Conservation (phyloP, 2,329 filamentous ascomycete genomes). For the Stagonosporopsis tanaceti region DNA sequence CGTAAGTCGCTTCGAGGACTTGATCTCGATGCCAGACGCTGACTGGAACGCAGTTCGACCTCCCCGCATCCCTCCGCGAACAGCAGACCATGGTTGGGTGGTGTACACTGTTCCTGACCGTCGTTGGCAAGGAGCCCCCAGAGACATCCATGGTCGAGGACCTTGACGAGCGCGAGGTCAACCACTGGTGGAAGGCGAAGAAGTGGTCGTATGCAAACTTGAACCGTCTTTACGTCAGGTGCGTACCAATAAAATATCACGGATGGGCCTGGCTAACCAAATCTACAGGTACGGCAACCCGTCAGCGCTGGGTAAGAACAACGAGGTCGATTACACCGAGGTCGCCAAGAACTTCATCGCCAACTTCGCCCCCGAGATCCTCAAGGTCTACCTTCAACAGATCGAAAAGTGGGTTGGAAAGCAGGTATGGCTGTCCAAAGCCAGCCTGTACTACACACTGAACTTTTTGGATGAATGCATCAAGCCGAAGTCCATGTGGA, state of each 20-base stretch:
- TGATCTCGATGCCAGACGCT: slow-evolving; percentile 21
- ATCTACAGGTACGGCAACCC: slow-evolving; percentile 84
- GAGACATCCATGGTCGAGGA: slow-evolving; percentile 80
- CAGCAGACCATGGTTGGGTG: slow-evolving; percentile 88
- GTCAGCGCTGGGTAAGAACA: slow-evolving; percentile 73
- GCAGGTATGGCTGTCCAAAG: slow-evolving; percentile 91
- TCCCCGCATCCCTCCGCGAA: slow-evolving; percentile 78
- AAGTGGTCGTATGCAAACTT: slow-evolving; percentile 99
- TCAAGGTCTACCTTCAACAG: slow-evolving; percentile 92
- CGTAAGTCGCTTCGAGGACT: slow-evolving; percentile 61
- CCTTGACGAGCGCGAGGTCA: slow-evolving; percentile 83
- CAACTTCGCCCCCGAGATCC: slow-evolving; percentile 92
- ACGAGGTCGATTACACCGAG: slow-evolving; percentile 76
- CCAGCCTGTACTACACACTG: slow-evolving; percentile 90
- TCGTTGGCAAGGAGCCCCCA: slow-evolving; percentile 85
- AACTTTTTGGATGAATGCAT: slow-evolving; percentile 97
- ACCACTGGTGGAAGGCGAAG: slow-evolving; percentile 99
- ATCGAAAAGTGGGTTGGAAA: slow-evolving; percentile 98
- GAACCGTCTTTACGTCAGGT: slow-evolving; percentile 94
- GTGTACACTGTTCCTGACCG: slow-evolving; percentile 93
- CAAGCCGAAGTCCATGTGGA: slow-evolving; percentile 97
- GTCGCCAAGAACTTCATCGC: slow-evolving; percentile 91
- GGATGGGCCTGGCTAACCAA: slow-evolving; percentile 24
- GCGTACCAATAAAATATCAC: slow-evolving; percentile 37
- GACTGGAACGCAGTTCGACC: slow-evolving; percentile 73